Base-by-base conservation (phyloP, 2,329 filamentous ascomycete genomes). In the Tolypocladium endophyticum region DNA sequence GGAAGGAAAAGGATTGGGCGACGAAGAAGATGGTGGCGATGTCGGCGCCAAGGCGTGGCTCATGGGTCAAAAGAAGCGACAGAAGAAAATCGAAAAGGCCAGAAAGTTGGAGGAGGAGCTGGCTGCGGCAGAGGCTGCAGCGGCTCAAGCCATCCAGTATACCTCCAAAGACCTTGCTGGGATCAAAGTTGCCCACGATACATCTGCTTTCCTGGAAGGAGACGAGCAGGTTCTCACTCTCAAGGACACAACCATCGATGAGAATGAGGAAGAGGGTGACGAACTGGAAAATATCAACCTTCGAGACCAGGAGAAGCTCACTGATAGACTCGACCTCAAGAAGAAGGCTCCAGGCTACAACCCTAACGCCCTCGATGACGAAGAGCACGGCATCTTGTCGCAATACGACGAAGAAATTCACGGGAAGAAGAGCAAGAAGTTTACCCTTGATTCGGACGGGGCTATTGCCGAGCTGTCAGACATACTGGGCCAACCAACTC, bases 391-490 rank as follows among this genome's bases (percentile, higher is more conserved):
- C 7, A 86, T 99, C 30, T 76, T 99, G 50, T 85, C 89, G 18
- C 93, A 99, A 66, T 99, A 99, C 69, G 94, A 97, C 67, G 94
- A 97, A 64, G 93, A 96, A 69, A 95, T 97, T 58, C 84, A 88
- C 41, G 92, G 92, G 59, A 96, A 96, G 75, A 94, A 95, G 76
- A 79, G 82, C 59, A 96, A 95, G 71, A 83, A 83, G 30, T 99
- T 99, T 67, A 96, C 90, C 0, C 78, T 99, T 20, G 90, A 96
- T 71, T 87, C 86, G 2, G 82, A 86, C 62, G 92, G 92, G 3
- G 87, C 84, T 39, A 87, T 78, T 30, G 81, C 83, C 18, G 87
- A 89, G 65, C 78, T 87, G 55, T 76, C 82, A 23, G 83, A 86
- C 62, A 81, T 80, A 45, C 70, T 81, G 43, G 73, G 75, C 69